phyloP scores from a whole-genome alignment of 2,329 filamentous ascomycete species.

The Ciborinia camelliae region DNA sequence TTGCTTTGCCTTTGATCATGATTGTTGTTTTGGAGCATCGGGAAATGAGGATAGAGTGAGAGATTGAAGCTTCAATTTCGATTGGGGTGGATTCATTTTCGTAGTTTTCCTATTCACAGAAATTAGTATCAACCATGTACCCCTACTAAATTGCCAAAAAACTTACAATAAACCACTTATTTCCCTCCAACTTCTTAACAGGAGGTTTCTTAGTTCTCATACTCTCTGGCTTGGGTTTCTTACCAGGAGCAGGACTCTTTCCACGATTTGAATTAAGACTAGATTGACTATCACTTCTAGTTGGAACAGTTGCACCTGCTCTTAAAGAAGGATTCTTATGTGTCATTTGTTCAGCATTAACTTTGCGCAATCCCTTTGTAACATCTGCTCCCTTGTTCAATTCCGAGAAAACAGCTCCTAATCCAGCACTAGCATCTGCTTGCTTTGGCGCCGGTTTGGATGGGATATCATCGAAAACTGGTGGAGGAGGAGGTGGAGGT shows the following conservation, averaged over 20 bases:
- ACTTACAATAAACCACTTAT: constrained; percentile 86
- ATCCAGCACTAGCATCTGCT: constrained; percentile 53
- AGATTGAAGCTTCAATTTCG: constrained; percentile 75
- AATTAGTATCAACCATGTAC: constrained; percentile 18
- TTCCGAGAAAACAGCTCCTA: constrained; percentile 86
- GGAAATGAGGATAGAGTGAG: constrained; percentile 87
- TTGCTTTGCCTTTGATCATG: constrained; percentile 87
- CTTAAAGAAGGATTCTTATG: constrained; percentile 94
- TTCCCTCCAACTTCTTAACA: constrained; percentile 75
- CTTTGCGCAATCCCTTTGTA: constrained; percentile 84
- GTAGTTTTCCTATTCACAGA: constrained; percentile 71
- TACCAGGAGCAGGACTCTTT: constrained; percentile 84
- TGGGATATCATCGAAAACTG: constrained; percentile 51
- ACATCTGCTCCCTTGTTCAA: constrained; percentile 87
- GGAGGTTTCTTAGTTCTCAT: constrained; percentile 81
- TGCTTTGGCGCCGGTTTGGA: constrained; percentile 45
- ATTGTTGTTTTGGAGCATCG: constrained; percentile 89
- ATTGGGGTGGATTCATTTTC: constrained; percentile 72
- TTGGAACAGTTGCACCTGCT: constrained; percentile 65
- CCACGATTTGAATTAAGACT: constrained; percentile 55
- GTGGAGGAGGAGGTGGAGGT: constrained; percentile 59
- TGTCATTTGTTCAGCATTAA: constrained; percentile 94
- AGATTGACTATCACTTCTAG: constrained; percentile 50
- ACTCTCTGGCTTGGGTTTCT: constrained; percentile 81
- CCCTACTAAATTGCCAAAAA: background rate